Evolutionary conservation across 805 yeast species (phyloP).

Genomic region (Cyberlindnera maritima): DNA sequence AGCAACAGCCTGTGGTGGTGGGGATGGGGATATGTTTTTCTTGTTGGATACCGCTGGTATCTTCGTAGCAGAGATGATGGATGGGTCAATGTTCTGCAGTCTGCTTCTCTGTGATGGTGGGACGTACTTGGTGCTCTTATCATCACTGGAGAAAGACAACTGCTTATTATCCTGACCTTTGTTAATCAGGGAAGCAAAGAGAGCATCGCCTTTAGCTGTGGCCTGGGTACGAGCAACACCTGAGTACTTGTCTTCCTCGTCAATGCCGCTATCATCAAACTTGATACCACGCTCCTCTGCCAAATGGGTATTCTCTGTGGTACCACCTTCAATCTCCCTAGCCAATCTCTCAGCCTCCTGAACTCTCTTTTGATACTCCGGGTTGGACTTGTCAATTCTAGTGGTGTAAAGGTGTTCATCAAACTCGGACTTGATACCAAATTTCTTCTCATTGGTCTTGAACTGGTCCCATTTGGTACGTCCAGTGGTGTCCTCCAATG

Average conservation of each 20-base stretch:
- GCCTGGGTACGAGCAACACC: constrained; percentile 53
- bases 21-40: constrained; percentile 1
- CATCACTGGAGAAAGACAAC: constrained; percentile 39
- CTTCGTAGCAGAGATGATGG: constrained; percentile 53
- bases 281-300: constrained; percentile 87
- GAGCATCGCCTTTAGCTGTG: constrained; percentile 24
- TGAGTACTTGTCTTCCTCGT: constrained; percentile 95
- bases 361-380: constrained; percentile 65
- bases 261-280: constrained; percentile 81
- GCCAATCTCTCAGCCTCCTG: constrained; percentile 78
- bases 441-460: constrained; percentile 82
- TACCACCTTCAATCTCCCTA: constrained; percentile 68
- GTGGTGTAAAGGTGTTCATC: constrained; percentile 91
- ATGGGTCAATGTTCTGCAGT: constrained; percentile 53
- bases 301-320: constrained; percentile 69
- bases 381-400: constrained; percentile 62
- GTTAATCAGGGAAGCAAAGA: constrained; percentile 27
- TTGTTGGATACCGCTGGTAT: background rate
- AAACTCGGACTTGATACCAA: constrained; percentile 79
- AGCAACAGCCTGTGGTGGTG: constrained; percentile 4
- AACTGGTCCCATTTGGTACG: constrained; percentile 82
- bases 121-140: constrained; percentile 36
- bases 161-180: constrained; percentile 35
- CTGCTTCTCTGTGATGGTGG: constrained; percentile 57
- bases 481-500: constrained; percentile 38